These are phyloP conservation scores for Monilinia vaccinii-corymbosi DNA, from an alignment of 2,329 filamentous ascomycete species.

Conservation along the genomic window DNA sequence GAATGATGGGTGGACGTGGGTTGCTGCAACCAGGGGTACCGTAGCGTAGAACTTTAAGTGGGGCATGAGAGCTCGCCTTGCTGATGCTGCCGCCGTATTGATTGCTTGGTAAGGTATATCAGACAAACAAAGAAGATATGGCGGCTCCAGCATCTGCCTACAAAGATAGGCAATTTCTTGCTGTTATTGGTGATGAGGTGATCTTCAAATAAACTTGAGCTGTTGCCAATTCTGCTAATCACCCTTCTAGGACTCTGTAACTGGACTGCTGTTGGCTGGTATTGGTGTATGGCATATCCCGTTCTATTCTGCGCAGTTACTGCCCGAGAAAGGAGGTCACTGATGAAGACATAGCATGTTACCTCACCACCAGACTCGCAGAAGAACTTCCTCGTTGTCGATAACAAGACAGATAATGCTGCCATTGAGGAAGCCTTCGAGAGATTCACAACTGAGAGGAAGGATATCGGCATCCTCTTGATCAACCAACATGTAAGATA, in stretches of 20 bases:
- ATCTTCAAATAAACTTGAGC: conserved; percentile 6
- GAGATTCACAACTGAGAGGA: conserved; percentile 76
- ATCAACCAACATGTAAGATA: conserved; percentile 89
- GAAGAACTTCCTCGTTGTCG: conserved; percentile 97
- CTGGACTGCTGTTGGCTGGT: conserved; percentile 86
- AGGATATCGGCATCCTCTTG: conserved; percentile 91
- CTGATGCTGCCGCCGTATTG: conserved; percentile 5
- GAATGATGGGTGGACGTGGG: neutral
- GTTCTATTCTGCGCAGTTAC: neutral
- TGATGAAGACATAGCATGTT: conserved; percentile 58
- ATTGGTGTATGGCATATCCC: conserved; percentile 62
- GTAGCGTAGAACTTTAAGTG: conserved; percentile 3
- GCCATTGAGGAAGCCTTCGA: conserved; percentile 88
- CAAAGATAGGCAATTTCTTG: conserved; percentile 89
- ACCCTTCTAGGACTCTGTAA: conserved; percentile 76
- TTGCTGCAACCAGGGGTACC: conserved; percentile 7
- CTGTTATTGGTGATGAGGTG: conserved; percentile 96
- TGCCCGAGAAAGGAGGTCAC: neutral
- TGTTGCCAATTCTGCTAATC: conserved; percentile 14
- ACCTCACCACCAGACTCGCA: conserved; percentile 79
- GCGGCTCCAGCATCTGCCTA: conserved; percentile 49
- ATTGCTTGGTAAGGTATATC: conserved; percentile 10
- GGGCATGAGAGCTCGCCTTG: conserved; percentile 7
- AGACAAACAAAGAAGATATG: conserved; percentile 34
- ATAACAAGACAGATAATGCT: conserved; percentile 81